Percentiles rank a stretch among this genome's conserved stretches.
phyloP scores from a whole-genome alignment of 108 stramenopile genomes.

The Mediolabrus comicus region DNA sequence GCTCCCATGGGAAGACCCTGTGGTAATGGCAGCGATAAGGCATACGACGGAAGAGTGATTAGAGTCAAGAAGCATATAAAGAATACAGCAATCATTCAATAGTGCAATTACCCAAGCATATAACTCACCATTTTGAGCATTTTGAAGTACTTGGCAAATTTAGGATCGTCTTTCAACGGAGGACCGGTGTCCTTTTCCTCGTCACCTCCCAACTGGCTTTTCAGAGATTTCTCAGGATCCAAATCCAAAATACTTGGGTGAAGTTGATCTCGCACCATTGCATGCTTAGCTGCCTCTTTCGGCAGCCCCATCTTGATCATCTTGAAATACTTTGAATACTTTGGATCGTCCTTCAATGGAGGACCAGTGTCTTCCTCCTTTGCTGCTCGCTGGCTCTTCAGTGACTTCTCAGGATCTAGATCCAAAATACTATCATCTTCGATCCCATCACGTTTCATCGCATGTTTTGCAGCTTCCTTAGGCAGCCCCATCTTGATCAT shows the following conservation, averaged over 20 bases:
- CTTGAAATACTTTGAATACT: constrained; percentile 42
- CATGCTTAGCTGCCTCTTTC: constrained; percentile 31
- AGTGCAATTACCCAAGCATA: not conserved
- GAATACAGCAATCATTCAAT: constrained; percentile 22
- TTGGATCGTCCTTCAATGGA: constrained; percentile 16
- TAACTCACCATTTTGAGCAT: constrained; percentile 31
- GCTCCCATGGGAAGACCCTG: constrained; percentile 56
- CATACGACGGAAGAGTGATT: not conserved
- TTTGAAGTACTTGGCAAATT: constrained; percentile 31
- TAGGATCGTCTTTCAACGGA: constrained; percentile 15
- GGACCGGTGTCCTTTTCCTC: constrained; percentile 2
- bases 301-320: constrained; percentile 42
- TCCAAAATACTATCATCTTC: constrained; percentile 56
- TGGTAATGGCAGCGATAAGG: not conserved
- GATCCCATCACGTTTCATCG: constrained; percentile 34
- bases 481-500: constrained; percentile 42
- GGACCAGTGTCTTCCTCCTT: constrained; percentile 4
- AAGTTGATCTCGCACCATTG: constrained; percentile 34
- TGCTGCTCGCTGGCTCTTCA: constrained; percentile 38
- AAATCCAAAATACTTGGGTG: constrained; percentile 49
- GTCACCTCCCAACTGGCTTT: too few species aligned
- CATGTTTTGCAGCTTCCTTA: constrained; percentile 32
- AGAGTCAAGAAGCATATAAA: constrained; percentile 12
- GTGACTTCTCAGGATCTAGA: constrained; percentile 43
- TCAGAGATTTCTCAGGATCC: constrained; percentile 42